Conservation (phyloP, 352 stramenopile species). For the Saprolegnia diclina region DNA sequence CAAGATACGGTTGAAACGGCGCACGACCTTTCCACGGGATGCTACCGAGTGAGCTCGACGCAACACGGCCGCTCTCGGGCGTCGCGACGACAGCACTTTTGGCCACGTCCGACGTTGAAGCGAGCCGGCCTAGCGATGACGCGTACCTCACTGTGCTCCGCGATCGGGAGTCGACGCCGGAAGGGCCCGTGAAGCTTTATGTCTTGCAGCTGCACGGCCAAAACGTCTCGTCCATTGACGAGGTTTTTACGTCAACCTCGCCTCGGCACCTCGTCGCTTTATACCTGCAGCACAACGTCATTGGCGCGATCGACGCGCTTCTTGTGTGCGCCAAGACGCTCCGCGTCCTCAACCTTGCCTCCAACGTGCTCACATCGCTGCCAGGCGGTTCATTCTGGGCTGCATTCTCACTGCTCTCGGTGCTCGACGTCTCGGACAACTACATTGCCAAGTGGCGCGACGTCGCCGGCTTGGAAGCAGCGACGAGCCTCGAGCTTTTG, state of each 20-base stretch:
- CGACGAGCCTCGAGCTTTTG: background rate
- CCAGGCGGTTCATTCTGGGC: conserved; percentile 11
- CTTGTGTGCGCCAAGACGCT: background rate
- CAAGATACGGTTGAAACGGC: too few species aligned
- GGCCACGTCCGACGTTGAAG: too few species aligned
- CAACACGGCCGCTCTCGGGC: too few species aligned
- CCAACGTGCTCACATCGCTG: conserved; percentile 5
- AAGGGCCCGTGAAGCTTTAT: too few species aligned
- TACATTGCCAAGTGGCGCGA: conserved; percentile 21
- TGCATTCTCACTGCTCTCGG: background rate
- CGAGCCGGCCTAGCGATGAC: too few species aligned
- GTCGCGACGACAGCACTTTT: too few species aligned
- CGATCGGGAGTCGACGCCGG: too few species aligned
- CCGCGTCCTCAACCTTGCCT: conserved; percentile 15
- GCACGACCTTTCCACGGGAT: too few species aligned
- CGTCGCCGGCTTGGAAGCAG: conserved; percentile 10
- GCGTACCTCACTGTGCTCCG: too few species aligned
- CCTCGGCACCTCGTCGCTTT: background rate
- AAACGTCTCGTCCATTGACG: background rate
- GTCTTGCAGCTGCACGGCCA: background rate
- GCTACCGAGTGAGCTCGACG: too few species aligned
- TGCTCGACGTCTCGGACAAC: conserved; percentile 21
- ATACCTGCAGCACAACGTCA: conserved; percentile 21
- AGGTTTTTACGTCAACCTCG: background rate
- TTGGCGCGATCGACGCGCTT: conserved; percentile 15